These are phyloP conservation scores for Xylaria telfairii DNA, from an alignment of 495 filamentous ascomycete genomes.

Conservation along the genomic window DNA sequence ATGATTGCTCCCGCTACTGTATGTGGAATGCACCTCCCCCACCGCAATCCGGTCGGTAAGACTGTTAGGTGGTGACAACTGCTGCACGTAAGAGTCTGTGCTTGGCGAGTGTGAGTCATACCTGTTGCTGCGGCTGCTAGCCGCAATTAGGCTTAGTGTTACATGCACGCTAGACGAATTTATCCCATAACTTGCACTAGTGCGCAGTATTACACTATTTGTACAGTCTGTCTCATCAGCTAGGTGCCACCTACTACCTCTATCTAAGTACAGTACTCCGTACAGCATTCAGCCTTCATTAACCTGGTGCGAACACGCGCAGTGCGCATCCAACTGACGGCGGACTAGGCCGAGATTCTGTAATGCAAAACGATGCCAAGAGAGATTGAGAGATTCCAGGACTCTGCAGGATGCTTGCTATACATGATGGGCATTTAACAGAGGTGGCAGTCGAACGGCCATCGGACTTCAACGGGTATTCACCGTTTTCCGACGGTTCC, in stretches of 20 bases:
- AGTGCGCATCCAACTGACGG: not conserved
- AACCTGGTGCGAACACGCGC: not conserved
- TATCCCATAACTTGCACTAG: not conserved
- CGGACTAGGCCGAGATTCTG: not conserved
- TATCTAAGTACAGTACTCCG: too few relatives aligned
- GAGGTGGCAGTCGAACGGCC: not conserved
- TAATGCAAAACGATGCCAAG: not conserved
- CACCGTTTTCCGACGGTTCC: not conserved
- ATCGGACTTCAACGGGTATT: not conserved
- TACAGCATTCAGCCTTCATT: too few relatives aligned
- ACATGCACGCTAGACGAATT: not conserved
- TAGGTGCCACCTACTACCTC: too few relatives aligned
- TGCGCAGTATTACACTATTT: not conserved
- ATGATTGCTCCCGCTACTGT: constrained; percentile 17
- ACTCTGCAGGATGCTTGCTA: not conserved
- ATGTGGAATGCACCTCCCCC: too few relatives aligned
- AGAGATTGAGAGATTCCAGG: not conserved
- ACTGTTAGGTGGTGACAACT: constrained; percentile 35
- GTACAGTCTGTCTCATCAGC: not conserved
- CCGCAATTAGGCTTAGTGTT: not conserved
- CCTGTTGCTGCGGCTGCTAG: constrained; percentile 26
- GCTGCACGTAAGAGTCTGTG: constrained; percentile 3
- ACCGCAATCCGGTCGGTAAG: constrained; percentile 4
- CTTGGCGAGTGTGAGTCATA: constrained; percentile 41
- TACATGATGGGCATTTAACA: not conserved